Conservation (phyloP, 2,329 filamentous ascomycete genomes). For the Cercospora zeina region DNA sequence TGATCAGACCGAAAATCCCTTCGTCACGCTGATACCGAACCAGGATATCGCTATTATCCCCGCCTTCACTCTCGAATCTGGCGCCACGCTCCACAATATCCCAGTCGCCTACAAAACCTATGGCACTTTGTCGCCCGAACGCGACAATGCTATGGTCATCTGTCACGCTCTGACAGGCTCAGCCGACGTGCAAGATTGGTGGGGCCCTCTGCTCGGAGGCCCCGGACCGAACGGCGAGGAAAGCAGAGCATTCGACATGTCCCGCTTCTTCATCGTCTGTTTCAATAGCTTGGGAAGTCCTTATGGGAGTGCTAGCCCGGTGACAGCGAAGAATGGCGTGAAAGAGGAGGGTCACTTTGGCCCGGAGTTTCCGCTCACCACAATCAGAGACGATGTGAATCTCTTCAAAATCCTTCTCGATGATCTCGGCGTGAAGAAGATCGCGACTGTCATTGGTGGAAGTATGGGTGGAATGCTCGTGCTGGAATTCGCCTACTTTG, state of each 20-base stretch:
- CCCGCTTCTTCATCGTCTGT: conserved; percentile 80
- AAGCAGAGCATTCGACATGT: conserved; percentile 68
- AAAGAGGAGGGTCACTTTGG: conserved; percentile 75
- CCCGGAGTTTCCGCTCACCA: conserved; percentile 93
- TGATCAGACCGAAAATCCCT: conserved; percentile 85
- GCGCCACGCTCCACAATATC: conserved; percentile 75
- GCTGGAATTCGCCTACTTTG: conserved; percentile 89
- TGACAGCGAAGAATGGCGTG: conserved; percentile 84
- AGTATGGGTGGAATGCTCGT: conserved; percentile 89
- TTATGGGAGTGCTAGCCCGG: conserved; percentile 83
- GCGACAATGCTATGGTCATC: conserved; percentile 66
- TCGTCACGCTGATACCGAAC: conserved; percentile 79
- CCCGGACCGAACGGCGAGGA: conserved; percentile 58
- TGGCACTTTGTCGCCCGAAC: conserved; percentile 56
- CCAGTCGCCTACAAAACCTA: conserved; percentile 65
- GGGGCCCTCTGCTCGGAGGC: conserved; percentile 78
- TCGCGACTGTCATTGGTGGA: conserved; percentile 77
- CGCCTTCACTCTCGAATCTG: conserved; percentile 89
- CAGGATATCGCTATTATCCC: conserved; percentile 86
- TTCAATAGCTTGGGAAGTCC: conserved; percentile 84
- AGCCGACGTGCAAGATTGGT: conserved; percentile 84
- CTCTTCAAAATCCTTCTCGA: conserved; percentile 79
- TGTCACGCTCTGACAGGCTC: conserved; percentile 85
- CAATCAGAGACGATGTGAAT: conserved; percentile 91
- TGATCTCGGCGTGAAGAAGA: conserved; percentile 73